Base-by-base conservation (phyloP, 2,329 filamentous ascomycete species). In the Onygenales sp. region DNA sequence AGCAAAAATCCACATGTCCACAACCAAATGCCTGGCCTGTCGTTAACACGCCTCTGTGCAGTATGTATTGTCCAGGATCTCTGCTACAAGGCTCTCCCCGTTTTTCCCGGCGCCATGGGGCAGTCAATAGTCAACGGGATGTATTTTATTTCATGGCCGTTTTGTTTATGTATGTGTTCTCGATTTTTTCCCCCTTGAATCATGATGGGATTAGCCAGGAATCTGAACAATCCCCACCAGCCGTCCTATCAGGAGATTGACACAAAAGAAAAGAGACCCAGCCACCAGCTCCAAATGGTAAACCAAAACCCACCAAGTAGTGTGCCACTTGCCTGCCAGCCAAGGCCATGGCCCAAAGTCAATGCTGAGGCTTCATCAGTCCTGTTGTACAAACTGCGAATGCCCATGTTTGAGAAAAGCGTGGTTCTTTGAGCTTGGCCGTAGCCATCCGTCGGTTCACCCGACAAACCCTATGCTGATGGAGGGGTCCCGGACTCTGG, bases 351-450 rank as follows among this genome's bases (percentile, higher is more conserved):
- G 42, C 42, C 21, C 21, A 27, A 44, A 44, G n/a, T 44, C 42
- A 17, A 36, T 34, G n/a, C 45, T 48, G 8, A 48, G 14, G 32
- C 37, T 37, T 17, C 31, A 27, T 37, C 3, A 17, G 33, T 2
- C 27, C 44, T 32, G 44, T 47, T 32, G 31, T 14, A 47, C 13
- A 36, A 34, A 6, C 32, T 34, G 44, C 44, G 31, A 17, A 46
- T 46, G 32, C 33, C 33, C 46, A 48, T 48, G 33, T 37, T 48
- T 48, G 46, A 48, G 17, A 17, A 39, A 37, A 39, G 46, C 46
- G 34, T 48, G 46, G 46, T 27, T 39, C 46, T 48, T 39, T 48
- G 46, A 39, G 21, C 21, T 27, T 27, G 21, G 21, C 46, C 34
- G 6, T 7, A 47, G 3, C 42, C 27, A 21, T 21, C 42, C 42